Evolutionary conservation across 2,329 filamentous ascomycete species (phyloP).

Genomic region (Aaosphaeria pasadenensis): DNA sequence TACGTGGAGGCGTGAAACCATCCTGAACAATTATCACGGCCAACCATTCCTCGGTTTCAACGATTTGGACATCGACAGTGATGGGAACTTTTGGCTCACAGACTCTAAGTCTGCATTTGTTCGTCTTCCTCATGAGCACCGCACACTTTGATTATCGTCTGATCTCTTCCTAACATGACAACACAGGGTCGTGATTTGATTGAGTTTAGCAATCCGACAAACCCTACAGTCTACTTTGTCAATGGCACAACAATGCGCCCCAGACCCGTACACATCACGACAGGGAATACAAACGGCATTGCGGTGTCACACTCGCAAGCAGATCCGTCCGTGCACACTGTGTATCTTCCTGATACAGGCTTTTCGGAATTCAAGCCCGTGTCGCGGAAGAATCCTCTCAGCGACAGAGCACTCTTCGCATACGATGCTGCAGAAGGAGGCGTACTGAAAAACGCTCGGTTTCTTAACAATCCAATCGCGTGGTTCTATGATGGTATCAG

Average conservation of each 20-base stretch:
- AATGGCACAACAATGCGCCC: conserved; percentile 10
- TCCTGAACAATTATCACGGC: conserved; percentile 10
- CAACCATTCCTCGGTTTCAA: conserved; percentile 11
- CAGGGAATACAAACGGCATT: conserved; percentile 10
- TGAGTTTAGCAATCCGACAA: conserved; percentile 7
- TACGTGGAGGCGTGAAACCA: conserved; percentile 3
- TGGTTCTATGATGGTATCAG: conserved; percentile 10
- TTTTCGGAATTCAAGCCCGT: conserved; percentile 6
- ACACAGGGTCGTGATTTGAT: conserved; percentile 7
- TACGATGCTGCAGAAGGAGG: conserved; percentile 6
- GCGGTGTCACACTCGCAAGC: conserved; percentile 1
- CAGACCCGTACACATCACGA: conserved; percentile 8
- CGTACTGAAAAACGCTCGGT: conserved; percentile 6
- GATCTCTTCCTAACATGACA: too few species aligned
- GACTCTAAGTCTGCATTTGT: conserved; percentile 9
- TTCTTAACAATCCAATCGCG: conserved; percentile 10
- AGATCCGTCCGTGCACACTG: neutral
- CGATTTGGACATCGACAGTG: conserved; percentile 9
- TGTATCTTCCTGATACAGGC: conserved; percentile 8
- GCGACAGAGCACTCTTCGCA: conserved; percentile 6
- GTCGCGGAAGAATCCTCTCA: conserved; percentile 6
- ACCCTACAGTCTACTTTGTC: conserved; percentile 8
- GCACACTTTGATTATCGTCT: too few species aligned
- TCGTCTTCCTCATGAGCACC: neutral
- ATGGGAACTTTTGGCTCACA: conserved; percentile 11